Base-by-base conservation (phyloP, 495 filamentous ascomycete genomes). In the Collariella sp. region DNA sequence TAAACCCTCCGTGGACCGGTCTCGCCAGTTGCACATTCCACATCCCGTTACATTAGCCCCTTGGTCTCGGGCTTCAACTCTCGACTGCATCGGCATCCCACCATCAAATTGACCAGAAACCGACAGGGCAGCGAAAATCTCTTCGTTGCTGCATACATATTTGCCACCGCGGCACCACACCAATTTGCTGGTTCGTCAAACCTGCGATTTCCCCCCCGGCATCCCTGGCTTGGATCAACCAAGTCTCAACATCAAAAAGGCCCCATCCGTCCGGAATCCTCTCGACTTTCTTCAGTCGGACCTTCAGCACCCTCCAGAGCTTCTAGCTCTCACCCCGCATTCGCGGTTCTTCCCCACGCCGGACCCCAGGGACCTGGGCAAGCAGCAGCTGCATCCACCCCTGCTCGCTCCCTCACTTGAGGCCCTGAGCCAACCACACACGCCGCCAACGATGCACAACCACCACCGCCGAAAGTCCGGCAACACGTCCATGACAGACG, bases 381-480 rank as follows among this genome's bases (percentile, higher is more conserved):
- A 45, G 34, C 47, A 44, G 41, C 61, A 56, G 60, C 60, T 50
- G 46, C 41, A 47, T 49, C 20, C 23, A 13, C 54, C 46, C 55
- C 26, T 47, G 48, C 52, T 48, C 43, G 29, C 51, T 50, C 46
- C 40, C 36, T 36, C 47, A n/a, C 16, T 38, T n/a, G 36, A 19
- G 40, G 10, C 36, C 24, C 9, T 18, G 33, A 56, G 50, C 67
- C 63, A 68, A 65, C 65, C 63, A 68, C 48, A 15, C 46, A 20
- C 22, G 16, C 36, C 18, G 46, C 22, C 58, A 48, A n/a, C 54
- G 23, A 77, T 77, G 75, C 72, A n/a, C n/a, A n/a, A 76, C 64
- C 74, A 76, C 61, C 67, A 66, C 53, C 73, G 75, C 58, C 69
- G 74, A 59, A 74, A 66, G 64, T 76, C 73, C 53, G 74, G 68